A percentile compares a stretch with the other conserved stretches of the same genome.
Conservation (phyloP, 2,329 filamentous ascomycete genomes). For the Neodidymelliopsis sp. region DNA sequence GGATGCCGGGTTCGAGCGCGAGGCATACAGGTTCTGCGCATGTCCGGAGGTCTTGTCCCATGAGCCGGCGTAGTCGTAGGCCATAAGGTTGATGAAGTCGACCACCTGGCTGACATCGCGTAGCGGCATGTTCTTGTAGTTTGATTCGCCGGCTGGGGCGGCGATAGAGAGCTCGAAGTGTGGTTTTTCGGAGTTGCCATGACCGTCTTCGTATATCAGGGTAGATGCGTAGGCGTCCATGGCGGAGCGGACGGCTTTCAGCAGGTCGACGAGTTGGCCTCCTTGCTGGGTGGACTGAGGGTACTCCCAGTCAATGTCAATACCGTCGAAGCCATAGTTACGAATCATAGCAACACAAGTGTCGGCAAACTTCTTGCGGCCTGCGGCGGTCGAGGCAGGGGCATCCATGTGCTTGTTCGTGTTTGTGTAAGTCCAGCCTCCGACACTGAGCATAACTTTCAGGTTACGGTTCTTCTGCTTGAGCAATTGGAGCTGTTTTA, state of each 20-base stretch:
- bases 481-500: conserved; percentile 78
- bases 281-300: conserved; percentile 53
- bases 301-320: conserved; percentile 60
- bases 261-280: conserved; percentile 48
- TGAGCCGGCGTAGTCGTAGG: conserved; percentile 70
- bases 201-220: conserved; percentile 29
- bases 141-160: conserved; percentile 53
- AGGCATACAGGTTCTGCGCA: conserved; percentile 78
- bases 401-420: conserved; percentile 71
- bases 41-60: conserved; percentile 80
- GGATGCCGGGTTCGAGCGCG: conserved; percentile 61
- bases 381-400: conserved; percentile 68
- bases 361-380: conserved; percentile 71
- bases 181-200: conserved; percentile 34
- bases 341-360: conserved; percentile 78
- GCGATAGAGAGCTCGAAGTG: conserved; percentile 56
- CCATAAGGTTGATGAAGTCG: conserved; percentile 62
- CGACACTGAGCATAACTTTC: conserved; percentile 83
- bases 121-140: conserved; percentile 53
- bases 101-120: conserved; percentile 51
- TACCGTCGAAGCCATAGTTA: conserved; percentile 73
- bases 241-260: conserved; percentile 49
- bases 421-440: conserved; percentile 78
- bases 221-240: conserved; percentile 52
- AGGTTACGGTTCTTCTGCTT: conserved; percentile 80